Evolutionary conservation across 805 yeast genomes (phyloP).

Genomic region (Candida nanaspora): DNA sequence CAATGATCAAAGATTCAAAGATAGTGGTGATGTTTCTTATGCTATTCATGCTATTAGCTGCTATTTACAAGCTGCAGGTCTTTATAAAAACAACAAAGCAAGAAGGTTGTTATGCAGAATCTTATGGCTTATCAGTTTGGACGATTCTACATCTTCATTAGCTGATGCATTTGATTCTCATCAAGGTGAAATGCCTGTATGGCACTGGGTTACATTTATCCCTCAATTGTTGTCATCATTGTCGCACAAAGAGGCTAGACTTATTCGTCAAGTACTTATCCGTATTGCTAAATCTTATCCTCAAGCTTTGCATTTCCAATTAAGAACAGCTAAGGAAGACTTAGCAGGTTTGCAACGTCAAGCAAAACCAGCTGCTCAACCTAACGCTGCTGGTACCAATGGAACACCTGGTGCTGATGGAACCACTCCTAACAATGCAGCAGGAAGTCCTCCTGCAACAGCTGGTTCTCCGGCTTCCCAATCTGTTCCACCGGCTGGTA

Average conservation of each 20-base stretch:
- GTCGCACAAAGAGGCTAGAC: slow-evolving; percentile 83
- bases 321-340: slow-evolving; percentile 93
- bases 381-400: slow-evolving; percentile 1
- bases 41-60: slow-evolving; percentile 95
- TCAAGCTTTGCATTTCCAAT: slow-evolving; percentile 93
- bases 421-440: slow-evolving; percentile 2
- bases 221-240: slow-evolving; percentile 88
- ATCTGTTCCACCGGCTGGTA: slow-evolving; percentile 1
- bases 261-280: slow-evolving; percentile 82
- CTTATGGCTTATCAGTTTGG: slow-evolving; percentile 88
- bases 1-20: slow-evolving; percentile 82
- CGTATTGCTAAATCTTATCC: slow-evolving; percentile 95
- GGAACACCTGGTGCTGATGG: slow-evolving; percentile 2
- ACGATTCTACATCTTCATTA: slow-evolving; percentile 74
- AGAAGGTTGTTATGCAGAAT: slow-evolving; percentile 83
- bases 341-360: slow-evolving; percentile 82
- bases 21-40: slow-evolving; percentile 66
- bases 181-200: slow-evolving; percentile 94
- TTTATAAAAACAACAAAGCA: slow-evolving; percentile 88
- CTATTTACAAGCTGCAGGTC: slow-evolving; percentile 94
- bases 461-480: slow-evolving; percentile 3
- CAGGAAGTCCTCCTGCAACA: slow-evolving; percentile 2
- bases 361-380: slow-evolving; percentile 6
- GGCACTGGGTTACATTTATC: slow-evolving; percentile 98
- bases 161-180: slow-evolving; percentile 86